Conservation (phyloP, 106 monocot genomes). For the Dendrobium nobile region DNA sequence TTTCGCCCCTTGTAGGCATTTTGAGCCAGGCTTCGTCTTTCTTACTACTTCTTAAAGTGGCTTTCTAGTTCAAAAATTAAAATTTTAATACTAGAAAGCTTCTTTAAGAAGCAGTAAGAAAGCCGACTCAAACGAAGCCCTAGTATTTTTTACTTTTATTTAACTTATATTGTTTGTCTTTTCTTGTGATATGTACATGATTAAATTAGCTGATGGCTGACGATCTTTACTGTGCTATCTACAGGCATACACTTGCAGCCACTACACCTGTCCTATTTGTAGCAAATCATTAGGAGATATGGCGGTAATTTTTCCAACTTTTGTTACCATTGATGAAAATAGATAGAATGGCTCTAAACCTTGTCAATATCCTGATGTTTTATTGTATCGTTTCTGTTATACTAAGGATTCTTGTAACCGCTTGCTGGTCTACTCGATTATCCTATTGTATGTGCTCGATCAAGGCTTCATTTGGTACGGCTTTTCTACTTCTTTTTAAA, state of each 20-base stretch:
- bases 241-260: constrained; percentile 92
- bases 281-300: constrained; percentile 99
- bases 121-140: too few species aligned
- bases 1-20: constrained; percentile 59
- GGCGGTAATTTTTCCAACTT: constrained; percentile 51
- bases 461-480: too few species aligned
- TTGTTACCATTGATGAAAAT: not conserved
- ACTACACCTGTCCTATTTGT: constrained; percentile 96
- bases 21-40: constrained; percentile 15
- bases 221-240: constrained; percentile 6
- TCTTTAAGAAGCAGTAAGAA: too few species aligned
- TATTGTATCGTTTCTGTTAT: not conserved
- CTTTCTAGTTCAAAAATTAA: too few species aligned
- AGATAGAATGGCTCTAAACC: not conserved
- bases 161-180: constrained; percentile 37
- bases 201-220: constrained; percentile 5
- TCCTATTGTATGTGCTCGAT: not conserved
- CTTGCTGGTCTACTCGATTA: not conserved
- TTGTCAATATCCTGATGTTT: not conserved
- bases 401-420: not conserved
- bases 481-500: too few species aligned
- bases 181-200: not conserved
- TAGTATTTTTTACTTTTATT: constrained; percentile 89
- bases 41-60: too few species aligned
- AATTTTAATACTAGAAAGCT: too few species aligned